Evolutionary conservation across 495 filamentous ascomycete genomes (phyloP).

Genomic region (Polyplosphaeria fusca): DNA sequence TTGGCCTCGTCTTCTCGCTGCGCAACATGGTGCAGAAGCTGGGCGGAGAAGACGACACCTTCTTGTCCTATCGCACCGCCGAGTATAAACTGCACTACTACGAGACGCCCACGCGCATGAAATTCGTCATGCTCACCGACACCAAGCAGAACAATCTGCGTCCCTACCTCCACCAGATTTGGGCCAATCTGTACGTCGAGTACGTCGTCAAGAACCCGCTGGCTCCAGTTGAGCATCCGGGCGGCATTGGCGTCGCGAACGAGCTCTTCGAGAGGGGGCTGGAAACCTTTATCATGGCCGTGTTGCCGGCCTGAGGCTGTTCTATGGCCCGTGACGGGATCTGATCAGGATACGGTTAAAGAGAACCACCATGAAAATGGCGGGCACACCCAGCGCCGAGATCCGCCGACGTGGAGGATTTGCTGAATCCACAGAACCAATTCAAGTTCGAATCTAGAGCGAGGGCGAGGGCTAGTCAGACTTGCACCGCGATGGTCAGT

Average conservation of each 20-base stretch:
- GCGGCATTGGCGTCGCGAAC: constrained; percentile 84
- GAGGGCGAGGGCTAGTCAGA: too few species aligned
- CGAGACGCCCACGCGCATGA: constrained; percentile 91
- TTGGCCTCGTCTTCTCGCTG: constrained; percentile 92
- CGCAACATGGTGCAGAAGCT: constrained; percentile 96
- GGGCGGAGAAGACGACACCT: constrained; percentile 84
- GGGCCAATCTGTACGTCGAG: constrained; percentile 95
- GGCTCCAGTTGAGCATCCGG: constrained; percentile 82
- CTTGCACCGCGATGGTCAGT: too few species aligned
- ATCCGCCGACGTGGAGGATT: too few species aligned
- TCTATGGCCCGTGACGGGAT: too few species aligned
- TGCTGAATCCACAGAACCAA: too few species aligned
- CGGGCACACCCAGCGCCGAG: too few species aligned
- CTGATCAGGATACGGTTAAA: too few species aligned
- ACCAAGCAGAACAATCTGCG: constrained; percentile 84
- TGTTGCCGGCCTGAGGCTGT: constrained; percentile 20
- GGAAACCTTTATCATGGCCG: constrained; percentile 67
- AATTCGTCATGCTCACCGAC: constrained; percentile 96
- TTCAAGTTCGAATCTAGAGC: too few species aligned
- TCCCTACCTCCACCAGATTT: constrained; percentile 93
- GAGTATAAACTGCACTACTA: constrained; percentile 99
- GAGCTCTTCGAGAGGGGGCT: constrained; percentile 91
- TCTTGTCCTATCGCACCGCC: constrained; percentile 82
- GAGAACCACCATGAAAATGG: too few species aligned
- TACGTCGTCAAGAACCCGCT: constrained; percentile 96